These are phyloP conservation scores for maize (Zea mays) DNA, from an alignment of 176 grass and related monocot genomes.

Conservation along the genomic window DNA sequence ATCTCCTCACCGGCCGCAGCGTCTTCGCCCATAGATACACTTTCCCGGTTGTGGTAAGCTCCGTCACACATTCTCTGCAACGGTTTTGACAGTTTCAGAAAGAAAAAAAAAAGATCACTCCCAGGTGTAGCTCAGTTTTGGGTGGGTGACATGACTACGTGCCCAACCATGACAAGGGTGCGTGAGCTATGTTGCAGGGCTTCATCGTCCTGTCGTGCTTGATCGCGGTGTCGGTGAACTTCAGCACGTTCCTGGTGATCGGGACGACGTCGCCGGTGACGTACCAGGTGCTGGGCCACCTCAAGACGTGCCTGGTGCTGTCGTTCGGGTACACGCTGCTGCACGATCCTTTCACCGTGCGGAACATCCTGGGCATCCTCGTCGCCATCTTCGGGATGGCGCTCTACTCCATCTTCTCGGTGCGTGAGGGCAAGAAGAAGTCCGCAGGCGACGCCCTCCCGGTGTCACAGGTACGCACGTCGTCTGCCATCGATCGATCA, in stretches of 20 bases:
- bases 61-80: neutral
- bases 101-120: neutral
- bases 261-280: constrained; percentile 91
- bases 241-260: constrained; percentile 91
- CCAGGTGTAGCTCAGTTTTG: neutral
- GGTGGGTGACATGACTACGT: neutral
- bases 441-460: constrained; percentile 53
- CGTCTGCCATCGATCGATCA: neutral
- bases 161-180: too few species aligned
- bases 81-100: neutral
- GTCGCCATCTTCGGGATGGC: constrained; percentile 88
- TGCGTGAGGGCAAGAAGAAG: constrained; percentile 79
- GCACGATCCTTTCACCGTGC: constrained; percentile 72
- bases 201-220: constrained; percentile 90
- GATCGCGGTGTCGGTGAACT: constrained; percentile 93
- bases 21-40: constrained; percentile 72
- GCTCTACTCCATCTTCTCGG: constrained; percentile 82
- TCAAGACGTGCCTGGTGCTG: constrained; percentile 88
- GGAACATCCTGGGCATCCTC: constrained; percentile 82
- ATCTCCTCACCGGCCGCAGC: constrained; percentile 64
- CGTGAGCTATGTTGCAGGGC: constrained; percentile 33
- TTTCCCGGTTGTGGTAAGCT: constrained; percentile 58
- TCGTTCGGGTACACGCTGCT: constrained; percentile 87
- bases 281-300: constrained; percentile 92
- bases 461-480: constrained; percentile 55